Conservation (phyloP, 2,329 filamentous ascomycete genomes). For the Nothopassalora personata region DNA sequence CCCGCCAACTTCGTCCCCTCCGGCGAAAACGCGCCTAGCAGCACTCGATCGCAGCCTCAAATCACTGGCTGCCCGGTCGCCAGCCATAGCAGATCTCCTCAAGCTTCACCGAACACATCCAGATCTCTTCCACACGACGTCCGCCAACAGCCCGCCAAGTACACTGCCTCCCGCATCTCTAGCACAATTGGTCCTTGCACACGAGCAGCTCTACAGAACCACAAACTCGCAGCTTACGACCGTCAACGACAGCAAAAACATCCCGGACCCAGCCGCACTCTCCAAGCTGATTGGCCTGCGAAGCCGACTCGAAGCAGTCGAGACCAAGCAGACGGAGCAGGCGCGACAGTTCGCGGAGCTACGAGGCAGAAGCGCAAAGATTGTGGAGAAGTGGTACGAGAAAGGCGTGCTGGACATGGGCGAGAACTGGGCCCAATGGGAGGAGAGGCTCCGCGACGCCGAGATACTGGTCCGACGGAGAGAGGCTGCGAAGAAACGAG, state of each 20-base stretch:
- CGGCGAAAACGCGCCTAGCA: slow-evolving; percentile 24
- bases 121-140: slow-evolving; percentile 31
- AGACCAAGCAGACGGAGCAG: slow-evolving; percentile 58
- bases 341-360: slow-evolving; percentile 58
- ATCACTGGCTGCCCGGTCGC: slow-evolving; percentile 37
- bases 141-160: slow-evolving; percentile 19
- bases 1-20: slow-evolving; percentile 1
- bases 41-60: slow-evolving; percentile 29
- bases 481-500: slow-evolving; percentile 53
- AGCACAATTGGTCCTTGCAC: slow-evolving; percentile 40
- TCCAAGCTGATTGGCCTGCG: slow-evolving; percentile 54
- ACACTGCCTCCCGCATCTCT: slow-evolving; percentile 23
- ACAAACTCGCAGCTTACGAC: slow-evolving; percentile 42
- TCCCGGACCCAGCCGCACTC: slow-evolving; percentile 40
- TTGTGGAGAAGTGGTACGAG: slow-evolving; percentile 63
- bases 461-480: slow-evolving; percentile 61
- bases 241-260: slow-evolving; percentile 38
- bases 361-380: slow-evolving; percentile 56
- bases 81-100: slow-evolving; percentile 37
- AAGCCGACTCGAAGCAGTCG: slow-evolving; percentile 58
- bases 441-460: slow-evolving; percentile 59
- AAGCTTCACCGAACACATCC: slow-evolving; percentile 38
- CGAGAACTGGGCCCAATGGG: slow-evolving; percentile 64
- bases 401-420: slow-evolving; percentile 62
- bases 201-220: slow-evolving; percentile 39